Evolutionary conservation across 768 basidiomycete genomes (phyloP).

Genomic region (Lactarius indigo): DNA sequence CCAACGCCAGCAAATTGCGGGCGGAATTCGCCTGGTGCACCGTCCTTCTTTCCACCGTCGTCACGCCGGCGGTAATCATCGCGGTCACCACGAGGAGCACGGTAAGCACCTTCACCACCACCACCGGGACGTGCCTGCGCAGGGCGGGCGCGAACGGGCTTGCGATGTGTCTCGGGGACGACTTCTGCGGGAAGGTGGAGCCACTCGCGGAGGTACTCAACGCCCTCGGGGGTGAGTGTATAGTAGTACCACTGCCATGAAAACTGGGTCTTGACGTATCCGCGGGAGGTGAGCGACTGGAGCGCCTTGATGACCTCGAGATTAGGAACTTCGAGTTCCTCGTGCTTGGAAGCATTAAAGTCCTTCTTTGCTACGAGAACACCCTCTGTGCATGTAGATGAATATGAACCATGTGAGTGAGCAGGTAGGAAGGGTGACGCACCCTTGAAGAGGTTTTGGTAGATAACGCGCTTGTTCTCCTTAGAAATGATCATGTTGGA

Average conservation of each 20-base stretch:
- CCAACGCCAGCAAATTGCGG: constrained; percentile 89
- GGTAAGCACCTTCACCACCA: constrained; percentile 78
- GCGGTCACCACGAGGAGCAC: constrained; percentile 82
- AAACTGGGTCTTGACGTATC: constrained; percentile 98
- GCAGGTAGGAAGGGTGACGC: constrained; percentile 31
- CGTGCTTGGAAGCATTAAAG: constrained; percentile 95
- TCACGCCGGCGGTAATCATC: constrained; percentile 63
- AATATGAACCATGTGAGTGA: neutral
- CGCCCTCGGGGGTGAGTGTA: constrained; percentile 92
- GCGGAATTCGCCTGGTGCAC: constrained; percentile 84
- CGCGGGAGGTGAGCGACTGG: constrained; percentile 65
- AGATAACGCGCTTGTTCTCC: constrained; percentile 91
- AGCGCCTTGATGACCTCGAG: constrained; percentile 70
- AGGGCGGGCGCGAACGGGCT: constrained; percentile 84
- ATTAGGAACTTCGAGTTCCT: constrained; percentile 71
- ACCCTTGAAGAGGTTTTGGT: constrained; percentile 99
- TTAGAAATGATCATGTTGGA: constrained; percentile 95
- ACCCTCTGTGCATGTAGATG: constrained; percentile 61
- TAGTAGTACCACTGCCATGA: constrained; percentile 99
- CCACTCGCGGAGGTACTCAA: constrained; percentile 96
- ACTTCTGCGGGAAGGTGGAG: constrained; percentile 94
- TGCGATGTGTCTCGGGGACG: constrained; percentile 97
- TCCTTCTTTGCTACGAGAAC: constrained; percentile 99
- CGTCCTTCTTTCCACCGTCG: constrained; percentile 75
- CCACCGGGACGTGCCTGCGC: constrained; percentile 62